Percentiles rank a stretch among this genome's conserved stretches.
These are phyloP conservation scores for Byssothecium circinans DNA, from an alignment of 2,329 filamentous ascomycete genomes.

Conservation along the genomic window DNA sequence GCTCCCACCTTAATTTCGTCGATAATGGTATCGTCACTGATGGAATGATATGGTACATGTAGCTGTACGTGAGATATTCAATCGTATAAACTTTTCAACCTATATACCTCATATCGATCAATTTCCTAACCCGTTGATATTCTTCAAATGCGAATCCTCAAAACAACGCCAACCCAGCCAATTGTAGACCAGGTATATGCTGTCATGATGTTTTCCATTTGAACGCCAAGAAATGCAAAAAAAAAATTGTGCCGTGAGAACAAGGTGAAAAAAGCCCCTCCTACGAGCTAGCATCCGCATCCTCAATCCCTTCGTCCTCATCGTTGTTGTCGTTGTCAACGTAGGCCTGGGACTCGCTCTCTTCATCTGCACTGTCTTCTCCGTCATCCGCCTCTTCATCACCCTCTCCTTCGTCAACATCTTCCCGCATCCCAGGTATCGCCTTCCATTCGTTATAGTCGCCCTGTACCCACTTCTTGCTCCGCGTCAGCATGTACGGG, in stretches of 20 bases:
- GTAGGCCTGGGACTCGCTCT: neutral
- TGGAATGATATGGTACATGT: too few relatives aligned
- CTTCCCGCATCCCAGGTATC: conserved; percentile 45
- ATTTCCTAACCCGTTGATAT: neutral
- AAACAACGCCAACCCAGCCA: neutral
- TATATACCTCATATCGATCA: conserved; percentile 3
- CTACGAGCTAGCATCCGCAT: conserved; percentile 9
- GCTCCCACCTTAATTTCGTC: too few relatives aligned
- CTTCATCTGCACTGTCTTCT: conserved; percentile 16
- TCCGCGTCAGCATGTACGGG: conserved; percentile 86
- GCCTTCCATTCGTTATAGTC: conserved; percentile 44
- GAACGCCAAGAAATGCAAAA: conserved; percentile 7
- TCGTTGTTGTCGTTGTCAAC: neutral
- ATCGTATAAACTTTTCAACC: conserved; percentile 5
- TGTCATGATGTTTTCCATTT: neutral
- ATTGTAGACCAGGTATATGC: conserved; percentile 4
- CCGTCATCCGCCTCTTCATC: conserved; percentile 31
- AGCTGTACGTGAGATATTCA: neutral
- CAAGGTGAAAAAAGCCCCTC: neutral
- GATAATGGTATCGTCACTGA: too few relatives aligned
- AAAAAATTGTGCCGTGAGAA: neutral
- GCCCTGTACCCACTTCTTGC: conserved; percentile 81
- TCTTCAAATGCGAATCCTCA: too few relatives aligned
- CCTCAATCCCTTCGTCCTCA: conserved; percentile 9
- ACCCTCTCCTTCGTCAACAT: conserved; percentile 47